Percentiles rank a stretch among this genome's conserved stretches.
Conservation (phyloP, 768 basidiomycete species). For the Boletus tomentosulus region DNA sequence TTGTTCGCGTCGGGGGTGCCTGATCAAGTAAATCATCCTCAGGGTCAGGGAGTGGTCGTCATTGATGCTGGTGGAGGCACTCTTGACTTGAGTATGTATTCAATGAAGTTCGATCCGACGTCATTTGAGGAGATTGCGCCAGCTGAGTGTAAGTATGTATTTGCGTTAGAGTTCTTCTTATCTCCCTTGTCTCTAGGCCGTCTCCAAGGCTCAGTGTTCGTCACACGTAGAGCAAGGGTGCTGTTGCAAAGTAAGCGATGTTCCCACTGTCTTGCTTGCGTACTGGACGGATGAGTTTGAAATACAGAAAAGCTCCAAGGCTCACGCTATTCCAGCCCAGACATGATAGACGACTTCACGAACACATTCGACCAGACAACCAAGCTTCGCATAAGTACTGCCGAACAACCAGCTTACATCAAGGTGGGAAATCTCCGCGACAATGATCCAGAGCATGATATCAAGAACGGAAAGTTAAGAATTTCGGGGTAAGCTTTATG, state of each 20-base stretch:
- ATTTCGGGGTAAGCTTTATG: constrained; percentile 29
- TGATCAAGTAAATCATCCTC: constrained; percentile 8
- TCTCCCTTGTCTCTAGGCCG: constrained; percentile 24
- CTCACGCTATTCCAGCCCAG: constrained; percentile 25
- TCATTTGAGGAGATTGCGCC: constrained; percentile 34
- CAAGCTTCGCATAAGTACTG: constrained; percentile 36
- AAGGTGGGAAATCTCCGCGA: constrained; percentile 36
- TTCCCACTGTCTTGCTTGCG: background rate
- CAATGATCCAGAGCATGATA: constrained; percentile 28
- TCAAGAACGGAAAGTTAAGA: constrained; percentile 32
- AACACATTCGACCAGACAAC: constrained; percentile 33
- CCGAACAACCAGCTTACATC: constrained; percentile 31
- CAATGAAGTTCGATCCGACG: constrained; percentile 32
- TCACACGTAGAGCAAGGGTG: constrained; percentile 28
- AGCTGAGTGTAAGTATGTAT: constrained; percentile 23
- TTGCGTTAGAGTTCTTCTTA: background rate
- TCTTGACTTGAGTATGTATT: constrained; percentile 38
- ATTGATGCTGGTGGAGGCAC: constrained; percentile 48
- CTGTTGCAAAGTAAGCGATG: constrained; percentile 29
- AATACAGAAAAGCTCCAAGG: constrained; percentile 22
- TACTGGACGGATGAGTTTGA: background rate
- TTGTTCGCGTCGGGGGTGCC: constrained; percentile 9
- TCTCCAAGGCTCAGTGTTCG: constrained; percentile 36
- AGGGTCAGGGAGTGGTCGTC: constrained; percentile 35
- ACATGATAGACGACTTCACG: constrained; percentile 31